Percentiles rank a stretch among this genome's conserved stretches.
Conservation (phyloP, 1,284 basidiomycete genomes). For the Termitomyces sp. region DNA sequence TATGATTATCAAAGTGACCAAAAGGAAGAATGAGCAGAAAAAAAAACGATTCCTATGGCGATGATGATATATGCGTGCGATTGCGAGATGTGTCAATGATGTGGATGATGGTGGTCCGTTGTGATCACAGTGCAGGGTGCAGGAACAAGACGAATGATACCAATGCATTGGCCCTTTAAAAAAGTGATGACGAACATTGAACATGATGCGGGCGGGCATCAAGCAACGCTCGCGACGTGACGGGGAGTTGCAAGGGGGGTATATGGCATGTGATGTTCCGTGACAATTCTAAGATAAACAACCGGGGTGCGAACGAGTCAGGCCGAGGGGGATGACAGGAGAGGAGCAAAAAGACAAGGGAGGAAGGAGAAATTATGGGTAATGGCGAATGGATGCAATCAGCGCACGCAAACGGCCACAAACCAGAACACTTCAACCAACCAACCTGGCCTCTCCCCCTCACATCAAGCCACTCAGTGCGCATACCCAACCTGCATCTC, state of each 20-base stretch:
- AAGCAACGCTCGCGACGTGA: not conserved
- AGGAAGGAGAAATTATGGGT: not conserved
- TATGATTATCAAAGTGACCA: not conserved
- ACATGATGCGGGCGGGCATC: not conserved
- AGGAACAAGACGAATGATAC: slow-evolving; percentile 2
- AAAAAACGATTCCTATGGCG: slow-evolving; percentile 4
- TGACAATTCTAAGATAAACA: slow-evolving; percentile 11
- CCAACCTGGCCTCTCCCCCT: too few species aligned
- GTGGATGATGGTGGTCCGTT: not conserved
- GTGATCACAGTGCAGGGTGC: not conserved
- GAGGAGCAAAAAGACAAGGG: not conserved
- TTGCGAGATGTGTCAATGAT: not conserved
- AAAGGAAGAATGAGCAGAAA: not conserved
- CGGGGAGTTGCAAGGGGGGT: slow-evolving; percentile 1
- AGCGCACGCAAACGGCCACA: slow-evolving; percentile 1
- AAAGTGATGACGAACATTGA: slow-evolving; percentile 8
- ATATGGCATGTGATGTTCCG: slow-evolving; percentile 9
- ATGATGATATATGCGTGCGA: not conserved
- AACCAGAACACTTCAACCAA: not conserved
- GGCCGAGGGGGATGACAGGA: not conserved
- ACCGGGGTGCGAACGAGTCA: not conserved
- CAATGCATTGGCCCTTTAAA: slow-evolving; percentile 11
- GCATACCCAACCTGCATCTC: slow-evolving; percentile 28
- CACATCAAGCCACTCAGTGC: slow-evolving; percentile 6
- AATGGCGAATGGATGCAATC: not conserved